A percentile compares a stretch with the other conserved stretches of the same genome.
phyloP scores from a whole-genome alignment of 352 stramenopile genomes.

The Globisporangium yorkense region DNA sequence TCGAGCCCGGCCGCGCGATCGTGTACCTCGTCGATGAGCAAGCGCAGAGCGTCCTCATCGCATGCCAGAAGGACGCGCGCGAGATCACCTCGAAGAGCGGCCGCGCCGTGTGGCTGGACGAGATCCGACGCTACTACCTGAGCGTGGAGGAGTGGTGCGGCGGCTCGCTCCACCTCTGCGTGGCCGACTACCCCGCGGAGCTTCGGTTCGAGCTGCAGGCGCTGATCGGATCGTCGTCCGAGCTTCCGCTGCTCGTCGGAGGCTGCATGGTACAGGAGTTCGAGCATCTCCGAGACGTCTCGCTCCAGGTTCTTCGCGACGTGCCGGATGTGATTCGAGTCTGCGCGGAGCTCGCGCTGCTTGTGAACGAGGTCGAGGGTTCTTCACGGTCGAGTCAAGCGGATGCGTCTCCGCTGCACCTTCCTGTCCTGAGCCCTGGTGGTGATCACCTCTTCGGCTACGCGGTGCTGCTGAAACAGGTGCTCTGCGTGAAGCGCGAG shows the following conservation, averaged over 20 bases:
- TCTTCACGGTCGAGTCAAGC: neutral
- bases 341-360: slow-evolving; percentile 10
- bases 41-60: slow-evolving; percentile 2
- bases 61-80: slow-evolving; percentile 3
- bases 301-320: neutral
- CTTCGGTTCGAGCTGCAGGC: slow-evolving; percentile 5
- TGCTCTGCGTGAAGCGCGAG: slow-evolving; percentile 3
- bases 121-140: slow-evolving; percentile 3
- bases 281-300: neutral
- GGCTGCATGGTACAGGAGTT: slow-evolving; percentile 10
- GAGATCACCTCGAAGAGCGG: neutral
- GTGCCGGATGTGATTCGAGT: neutral
- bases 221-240: neutral
- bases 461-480: slow-evolving; percentile 10
- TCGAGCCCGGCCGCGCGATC: slow-evolving; percentile 1
- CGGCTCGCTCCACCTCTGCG: slow-evolving; percentile 7
- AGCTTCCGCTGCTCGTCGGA: slow-evolving; percentile 3
- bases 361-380: slow-evolving; percentile 9
- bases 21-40: slow-evolving; percentile 13
- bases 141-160: slow-evolving; percentile 3
- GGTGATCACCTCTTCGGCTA: neutral
- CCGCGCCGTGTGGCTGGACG: slow-evolving; percentile 3
- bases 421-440: neutral
- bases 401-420: neutral
- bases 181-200: slow-evolving; percentile 3